These are phyloP conservation scores for Leccinellum albellum DNA, from an alignment of 768 basidiomycete species.

Conservation along the genomic window DNA sequence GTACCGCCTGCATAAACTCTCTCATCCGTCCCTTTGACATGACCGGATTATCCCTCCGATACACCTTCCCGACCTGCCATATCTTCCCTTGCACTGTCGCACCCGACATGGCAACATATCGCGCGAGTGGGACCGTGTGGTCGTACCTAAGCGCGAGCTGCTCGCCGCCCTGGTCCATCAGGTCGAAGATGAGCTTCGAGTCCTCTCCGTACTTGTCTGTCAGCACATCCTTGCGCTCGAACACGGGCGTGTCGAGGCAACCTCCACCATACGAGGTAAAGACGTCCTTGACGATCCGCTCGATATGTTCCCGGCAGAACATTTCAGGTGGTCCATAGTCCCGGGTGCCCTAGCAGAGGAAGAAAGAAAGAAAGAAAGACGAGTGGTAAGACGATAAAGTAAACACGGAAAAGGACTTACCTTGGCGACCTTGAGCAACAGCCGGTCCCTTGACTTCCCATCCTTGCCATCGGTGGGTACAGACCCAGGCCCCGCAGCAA, in stretches of 20 bases:
- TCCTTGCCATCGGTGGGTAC: constrained; percentile 38
- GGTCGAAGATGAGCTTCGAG: constrained; percentile 93
- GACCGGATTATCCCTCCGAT: constrained; percentile 92
- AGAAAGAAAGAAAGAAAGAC: too few relatives aligned
- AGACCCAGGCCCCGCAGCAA: constrained; percentile 24
- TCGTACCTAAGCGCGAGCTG: constrained; percentile 93
- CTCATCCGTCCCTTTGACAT: constrained; percentile 99
- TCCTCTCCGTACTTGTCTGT: constrained; percentile 98
- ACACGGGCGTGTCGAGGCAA: constrained; percentile 96
- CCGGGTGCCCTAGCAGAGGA: constrained; percentile 79
- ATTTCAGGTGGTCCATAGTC: constrained; percentile 94
- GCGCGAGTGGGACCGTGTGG: constrained; percentile 93
- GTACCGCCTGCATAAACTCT: constrained; percentile 95
- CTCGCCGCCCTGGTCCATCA: constrained; percentile 97
- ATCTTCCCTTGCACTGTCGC: constrained; percentile 76
- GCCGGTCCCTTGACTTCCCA: constrained; percentile 60
- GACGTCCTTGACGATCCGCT: constrained; percentile 79
- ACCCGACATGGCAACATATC: constrained; percentile 95
- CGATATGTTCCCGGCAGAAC: constrained; percentile 87
- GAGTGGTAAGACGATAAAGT: constrained; percentile 6
- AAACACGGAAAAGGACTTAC: constrained; percentile 37
- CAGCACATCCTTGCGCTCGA: constrained; percentile 94
- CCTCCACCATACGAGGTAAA: constrained; percentile 88
- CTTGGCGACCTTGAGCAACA: constrained; percentile 93
- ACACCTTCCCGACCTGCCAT: constrained; percentile 99